These are phyloP conservation scores for Aeschynomene evenia DNA, from an alignment of 306 rosid species.

Conservation along the genomic window DNA sequence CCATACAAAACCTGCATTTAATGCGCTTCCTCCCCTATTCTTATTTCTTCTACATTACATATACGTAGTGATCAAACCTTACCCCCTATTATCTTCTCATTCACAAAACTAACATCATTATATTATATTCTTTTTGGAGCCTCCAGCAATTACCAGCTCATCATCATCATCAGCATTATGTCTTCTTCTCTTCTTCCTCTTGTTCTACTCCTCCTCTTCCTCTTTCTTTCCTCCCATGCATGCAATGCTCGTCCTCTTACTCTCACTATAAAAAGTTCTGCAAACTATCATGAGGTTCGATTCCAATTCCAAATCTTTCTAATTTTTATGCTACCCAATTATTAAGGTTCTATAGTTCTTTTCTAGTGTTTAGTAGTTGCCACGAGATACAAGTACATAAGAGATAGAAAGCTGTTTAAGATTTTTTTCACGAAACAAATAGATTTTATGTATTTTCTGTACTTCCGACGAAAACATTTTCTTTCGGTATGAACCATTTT, in stretches of 20 bases:
- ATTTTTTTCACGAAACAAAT: too few relatives aligned
- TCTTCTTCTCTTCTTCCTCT: slow-evolving; percentile 40
- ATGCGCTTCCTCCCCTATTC: slow-evolving; percentile 35
- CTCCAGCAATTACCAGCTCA: background rate
- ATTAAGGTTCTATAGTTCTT: too few relatives aligned
- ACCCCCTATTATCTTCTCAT: slow-evolving; percentile 3
- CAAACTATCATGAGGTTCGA: slow-evolving; percentile 38
- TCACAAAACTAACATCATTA: background rate
- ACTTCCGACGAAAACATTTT: too few relatives aligned
- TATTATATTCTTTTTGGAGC: background rate
- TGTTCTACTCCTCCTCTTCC: slow-evolving; percentile 36
- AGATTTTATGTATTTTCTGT: too few relatives aligned
- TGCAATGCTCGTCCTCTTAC: slow-evolving; percentile 47
- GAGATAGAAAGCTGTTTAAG: too few relatives aligned
- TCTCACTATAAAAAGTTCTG: slow-evolving; percentile 12
- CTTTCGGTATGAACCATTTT: too few relatives aligned
- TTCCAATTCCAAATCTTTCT: background rate
- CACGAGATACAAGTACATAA: too few relatives aligned
- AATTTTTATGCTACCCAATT: background rate
- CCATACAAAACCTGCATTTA: slow-evolving; percentile 60
- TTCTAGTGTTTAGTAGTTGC: too few relatives aligned
- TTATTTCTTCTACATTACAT: slow-evolving; percentile 42
- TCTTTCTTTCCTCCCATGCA: slow-evolving; percentile 62
- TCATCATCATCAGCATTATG: slow-evolving; percentile 53
- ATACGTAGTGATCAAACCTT: slow-evolving; percentile 35